Evolutionary conservation across 1,284 basidiomycete genomes (phyloP).

Genomic region (Microbotryum silenes-acaulis): DNA sequence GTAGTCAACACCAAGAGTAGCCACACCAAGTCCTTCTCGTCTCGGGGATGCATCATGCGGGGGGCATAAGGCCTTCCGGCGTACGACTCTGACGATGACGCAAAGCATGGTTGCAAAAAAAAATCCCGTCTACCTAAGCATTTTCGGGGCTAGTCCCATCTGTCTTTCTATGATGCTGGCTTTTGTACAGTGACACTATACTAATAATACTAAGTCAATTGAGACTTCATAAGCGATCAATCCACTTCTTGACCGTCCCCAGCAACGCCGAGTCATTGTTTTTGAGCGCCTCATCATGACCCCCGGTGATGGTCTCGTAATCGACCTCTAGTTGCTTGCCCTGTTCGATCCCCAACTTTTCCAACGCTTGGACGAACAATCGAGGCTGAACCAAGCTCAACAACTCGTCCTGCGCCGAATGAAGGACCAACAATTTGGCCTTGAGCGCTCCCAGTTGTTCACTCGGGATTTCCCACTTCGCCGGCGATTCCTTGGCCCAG

Average conservation of each 20-base stretch:
- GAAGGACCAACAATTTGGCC: slow-evolving; percentile 11
- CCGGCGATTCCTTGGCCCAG: slow-evolving; percentile 19
- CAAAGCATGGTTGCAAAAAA: too few species aligned
- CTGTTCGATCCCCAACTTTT: background rate
- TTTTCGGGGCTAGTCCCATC: too few species aligned
- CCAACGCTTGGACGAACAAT: slow-evolving; percentile 8
- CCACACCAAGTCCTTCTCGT: too few species aligned
- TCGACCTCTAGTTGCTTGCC: slow-evolving; percentile 11
- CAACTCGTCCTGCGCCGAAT: slow-evolving; percentile 17
- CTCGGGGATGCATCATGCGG: too few species aligned
- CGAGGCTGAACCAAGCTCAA: slow-evolving; percentile 18
- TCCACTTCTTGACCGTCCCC: background rate
- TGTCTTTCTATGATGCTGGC: too few species aligned
- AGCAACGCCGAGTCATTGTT: slow-evolving; percentile 10
- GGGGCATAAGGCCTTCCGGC: too few species aligned
- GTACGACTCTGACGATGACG: too few species aligned
- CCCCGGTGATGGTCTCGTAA: slow-evolving; percentile 18
- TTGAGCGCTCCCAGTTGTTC: background rate
- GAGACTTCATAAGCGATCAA: background rate
- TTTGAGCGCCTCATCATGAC: slow-evolving; percentile 16
- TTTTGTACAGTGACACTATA: background rate
- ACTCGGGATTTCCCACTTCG: slow-evolving; percentile 12
- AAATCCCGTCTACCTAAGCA: too few species aligned
- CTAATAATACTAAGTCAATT: background rate
- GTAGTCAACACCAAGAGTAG: too few species aligned